These are phyloP conservation scores for Cyclocybe aegerita DNA, from an alignment of 768 basidiomycete genomes.

Conservation along the genomic window DNA sequence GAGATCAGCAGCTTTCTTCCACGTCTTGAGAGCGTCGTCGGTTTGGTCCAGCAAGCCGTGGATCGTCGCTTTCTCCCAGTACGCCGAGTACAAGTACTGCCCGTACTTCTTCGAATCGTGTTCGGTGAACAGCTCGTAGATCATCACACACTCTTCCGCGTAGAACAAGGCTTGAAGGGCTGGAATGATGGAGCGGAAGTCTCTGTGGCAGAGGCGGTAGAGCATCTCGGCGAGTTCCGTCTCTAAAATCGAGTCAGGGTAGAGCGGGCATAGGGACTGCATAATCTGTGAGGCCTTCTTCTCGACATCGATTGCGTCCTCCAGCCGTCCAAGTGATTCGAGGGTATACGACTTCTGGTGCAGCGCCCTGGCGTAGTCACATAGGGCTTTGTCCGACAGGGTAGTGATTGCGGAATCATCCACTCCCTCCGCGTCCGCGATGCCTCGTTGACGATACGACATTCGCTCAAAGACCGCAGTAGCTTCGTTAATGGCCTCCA, in stretches of 20 bases:
- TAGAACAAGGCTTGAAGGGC: constrained; percentile 3
- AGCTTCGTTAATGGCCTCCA: not conserved
- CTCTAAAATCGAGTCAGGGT: not conserved
- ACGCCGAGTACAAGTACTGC: constrained; percentile 3
- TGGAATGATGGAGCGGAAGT: constrained; percentile 3
- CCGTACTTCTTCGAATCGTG: constrained; percentile 1
- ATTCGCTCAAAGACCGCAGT: too few species aligned
- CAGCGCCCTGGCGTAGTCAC: constrained; percentile 8
- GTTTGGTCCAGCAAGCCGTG: constrained; percentile 3
- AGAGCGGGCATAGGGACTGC: not conserved
- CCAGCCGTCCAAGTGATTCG: not conserved
- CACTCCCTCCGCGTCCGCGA: not conserved
- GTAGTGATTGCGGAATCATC: not conserved
- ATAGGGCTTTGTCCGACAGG: constrained; percentile 2
- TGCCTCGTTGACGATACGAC: too few species aligned
- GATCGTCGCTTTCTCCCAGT: constrained; percentile 13
- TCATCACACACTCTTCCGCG: constrained; percentile 1
- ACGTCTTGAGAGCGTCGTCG: constrained; percentile 7
- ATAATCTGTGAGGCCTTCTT: constrained; percentile 1
- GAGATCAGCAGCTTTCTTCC: constrained; percentile 12
- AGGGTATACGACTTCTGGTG: constrained; percentile 9
- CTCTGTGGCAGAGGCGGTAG: constrained; percentile 5
- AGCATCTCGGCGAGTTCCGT: constrained; percentile 7
- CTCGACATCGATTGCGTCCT: constrained; percentile 1
- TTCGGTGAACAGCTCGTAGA: constrained; percentile 4